A percentile compares a stretch with the other conserved stretches of the same genome.
These are phyloP conservation scores for Paecilomyces sp. DNA, from an alignment of 2,329 filamentous ascomycete genomes.

Conservation along the genomic window DNA sequence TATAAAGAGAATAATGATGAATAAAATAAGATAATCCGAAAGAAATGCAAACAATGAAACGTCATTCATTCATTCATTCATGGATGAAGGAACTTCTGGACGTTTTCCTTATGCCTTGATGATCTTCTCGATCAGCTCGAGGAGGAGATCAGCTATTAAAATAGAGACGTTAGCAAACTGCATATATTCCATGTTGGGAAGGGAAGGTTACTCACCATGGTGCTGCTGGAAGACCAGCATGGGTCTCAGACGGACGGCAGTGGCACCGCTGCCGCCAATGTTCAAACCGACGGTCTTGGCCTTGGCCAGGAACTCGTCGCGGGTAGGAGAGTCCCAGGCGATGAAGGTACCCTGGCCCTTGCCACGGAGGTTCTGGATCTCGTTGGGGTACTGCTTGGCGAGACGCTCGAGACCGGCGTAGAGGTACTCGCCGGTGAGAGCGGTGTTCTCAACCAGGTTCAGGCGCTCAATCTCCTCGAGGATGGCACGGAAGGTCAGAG, in stretches of 20 bases:
- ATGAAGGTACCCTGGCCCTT: constrained; percentile 89
- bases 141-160: constrained; percentile 59
- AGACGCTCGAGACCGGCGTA: constrained; percentile 63
- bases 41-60: neutral
- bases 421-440: constrained; percentile 70
- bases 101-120: constrained; percentile 39
- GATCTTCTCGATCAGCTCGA: constrained; percentile 72
- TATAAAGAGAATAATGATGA: neutral
- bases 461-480: constrained; percentile 70
- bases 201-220: constrained; percentile 51
- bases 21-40: neutral
- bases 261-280: constrained; percentile 73
- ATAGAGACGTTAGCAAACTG: constrained; percentile 11
- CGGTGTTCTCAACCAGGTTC: constrained; percentile 73
- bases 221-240: constrained; percentile 91
- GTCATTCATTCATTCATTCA: neutral
- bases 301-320: constrained; percentile 71
- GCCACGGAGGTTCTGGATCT: constrained; percentile 77
- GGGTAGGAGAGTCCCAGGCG: constrained; percentile 75
- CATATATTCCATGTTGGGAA: neutral
- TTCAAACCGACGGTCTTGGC: constrained; percentile 79
- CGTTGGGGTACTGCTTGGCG: constrained; percentile 61
- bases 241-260: constrained; percentile 70
- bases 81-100: neutral
- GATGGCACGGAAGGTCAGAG: constrained; percentile 79